Base-by-base conservation (phyloP, 148 eudicot genomes). In the Rheum nobile region DNA sequence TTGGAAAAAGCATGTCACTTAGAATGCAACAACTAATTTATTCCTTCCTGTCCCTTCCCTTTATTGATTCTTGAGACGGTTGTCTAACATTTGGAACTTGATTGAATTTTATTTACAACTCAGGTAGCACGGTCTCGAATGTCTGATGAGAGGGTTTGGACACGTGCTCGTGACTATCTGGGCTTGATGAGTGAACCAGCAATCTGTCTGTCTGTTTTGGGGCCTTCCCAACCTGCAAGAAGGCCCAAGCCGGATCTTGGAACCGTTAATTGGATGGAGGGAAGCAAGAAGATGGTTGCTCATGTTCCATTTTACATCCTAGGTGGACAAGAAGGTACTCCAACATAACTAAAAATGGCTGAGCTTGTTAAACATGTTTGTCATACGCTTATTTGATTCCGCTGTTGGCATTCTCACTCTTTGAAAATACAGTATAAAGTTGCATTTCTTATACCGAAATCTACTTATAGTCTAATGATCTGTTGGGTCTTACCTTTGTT, bases 171-270 rank as follows among this genome's bases (percentile, higher is more conserved):
- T 81, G 97, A 96, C 82, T 96, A 85, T 78, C 81, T 96, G 86
- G 94, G 96, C 29, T 78, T 96, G 77, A 90, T 96, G 90, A 89
- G 87, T 76, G 99, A 96, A 73, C 97, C 99, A 67, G 97, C 94
- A 26, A 84, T 96, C 50, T 87, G 96, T 75, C 77, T 85, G 77
- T 96, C 97, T 50, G 85, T 96, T 46, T 80, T 96, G 84, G 97
- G 97, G 67, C 91, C 99, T 28, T 85, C 92, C 57, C 80, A 81
- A 73, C 86, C 86, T 76, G 79, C 94, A 72, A 82, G 75, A 59
- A 77, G 79, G 72, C 74, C 67, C 48, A 85, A 75, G 75, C 86
- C 83, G 37, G 73, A 83, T 71, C 96, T 90, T 24, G 97, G 97
- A 80, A 88, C 85, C 9, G 92, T 92, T 46, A 86, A 88, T 76